Evolutionary conservation across 2,329 filamentous ascomycete genomes (phyloP).

Genomic region (Cladosporium sp.): DNA sequence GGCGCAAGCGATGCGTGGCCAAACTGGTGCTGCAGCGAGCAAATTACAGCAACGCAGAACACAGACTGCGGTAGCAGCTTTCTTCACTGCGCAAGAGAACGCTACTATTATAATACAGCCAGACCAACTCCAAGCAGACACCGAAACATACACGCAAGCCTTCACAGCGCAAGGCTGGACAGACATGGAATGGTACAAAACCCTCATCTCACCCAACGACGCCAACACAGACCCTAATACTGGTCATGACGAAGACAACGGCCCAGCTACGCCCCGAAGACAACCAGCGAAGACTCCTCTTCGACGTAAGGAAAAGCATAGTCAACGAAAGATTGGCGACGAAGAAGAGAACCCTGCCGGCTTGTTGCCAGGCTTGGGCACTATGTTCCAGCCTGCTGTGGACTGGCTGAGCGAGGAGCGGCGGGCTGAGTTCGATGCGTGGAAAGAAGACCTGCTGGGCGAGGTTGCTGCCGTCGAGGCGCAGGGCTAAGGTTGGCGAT

Average conservation of each 20-base stretch:
- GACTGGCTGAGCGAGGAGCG: conserved; percentile 69
- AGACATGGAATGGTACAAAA: conserved; percentile 23
- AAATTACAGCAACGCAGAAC: background rate
- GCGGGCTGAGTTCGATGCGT: conserved; percentile 60
- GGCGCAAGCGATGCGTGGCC: background rate
- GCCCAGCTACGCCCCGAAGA: conserved; percentile 17
- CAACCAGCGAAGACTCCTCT: conserved; percentile 36
- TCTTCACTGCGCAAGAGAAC: conserved; percentile 32
- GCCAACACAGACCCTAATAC: conserved; percentile 20
- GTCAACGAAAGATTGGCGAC: conserved; percentile 20
- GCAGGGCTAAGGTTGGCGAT: too few species aligned
- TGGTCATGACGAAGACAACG: background rate
- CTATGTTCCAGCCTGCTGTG: conserved; percentile 74
- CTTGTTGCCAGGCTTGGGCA: conserved; percentile 51
- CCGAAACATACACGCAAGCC: conserved; percentile 27
- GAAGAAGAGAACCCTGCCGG: conserved; percentile 32
- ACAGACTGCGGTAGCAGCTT: background rate
- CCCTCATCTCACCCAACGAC: background rate
- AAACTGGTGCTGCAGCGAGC: background rate
- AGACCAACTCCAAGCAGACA: conserved; percentile 15
- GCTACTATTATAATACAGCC: background rate
- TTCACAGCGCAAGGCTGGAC: conserved; percentile 18
- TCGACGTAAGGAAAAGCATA: conserved; percentile 38
- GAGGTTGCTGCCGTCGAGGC: too few species aligned
- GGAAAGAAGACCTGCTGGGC: conserved; percentile 64